phyloP scores from a whole-genome alignment of 2,329 filamentous ascomycete species.

The Beauveria sp. region DNA sequence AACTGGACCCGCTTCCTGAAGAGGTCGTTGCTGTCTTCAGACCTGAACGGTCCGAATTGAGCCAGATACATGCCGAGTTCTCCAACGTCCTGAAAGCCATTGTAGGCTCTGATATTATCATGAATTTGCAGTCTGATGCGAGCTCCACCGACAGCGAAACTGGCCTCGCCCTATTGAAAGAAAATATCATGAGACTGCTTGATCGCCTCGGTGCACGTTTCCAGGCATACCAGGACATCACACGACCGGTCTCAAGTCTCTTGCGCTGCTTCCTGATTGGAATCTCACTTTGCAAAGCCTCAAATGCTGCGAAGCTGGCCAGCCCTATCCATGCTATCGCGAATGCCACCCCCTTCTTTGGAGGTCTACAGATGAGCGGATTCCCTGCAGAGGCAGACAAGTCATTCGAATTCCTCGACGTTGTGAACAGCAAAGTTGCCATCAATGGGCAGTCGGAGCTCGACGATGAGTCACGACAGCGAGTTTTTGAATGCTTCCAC shows the following conservation, averaged over 20 bases:
- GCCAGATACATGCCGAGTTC: slow-evolving; percentile 75
- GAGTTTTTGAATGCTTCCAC: slow-evolving; percentile 60
- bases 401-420: slow-evolving; percentile 43
- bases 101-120: slow-evolving; percentile 38
- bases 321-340: slow-evolving; percentile 30
- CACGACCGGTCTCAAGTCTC: slow-evolving; percentile 68
- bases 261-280: slow-evolving; percentile 73
- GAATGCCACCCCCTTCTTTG: slow-evolving; percentile 47
- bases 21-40: slow-evolving; percentile 62
- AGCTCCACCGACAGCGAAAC: slow-evolving; percentile 17
- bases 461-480: slow-evolving; percentile 35
- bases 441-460: slow-evolving; percentile 41
- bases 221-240: slow-evolving; percentile 78
- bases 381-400: slow-evolving; percentile 15
- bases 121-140: slow-evolving; percentile 22
- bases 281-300: slow-evolving; percentile 50
- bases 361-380: slow-evolving; percentile 25
- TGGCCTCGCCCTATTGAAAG: slow-evolving; percentile 43
- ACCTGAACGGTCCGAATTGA: slow-evolving; percentile 59
- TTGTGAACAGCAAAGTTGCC: slow-evolving; percentile 34
- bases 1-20: slow-evolving; percentile 59
- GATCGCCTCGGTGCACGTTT: slow-evolving; percentile 63
- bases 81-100: slow-evolving; percentile 64
- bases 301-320: slow-evolving; percentile 36
- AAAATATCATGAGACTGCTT: slow-evolving; percentile 60